Evolutionary conservation across 352 stramenopile genomes (phyloP), one percentile per base, ranked within the genome.

Genomic region (Peronospora belbahrii): DNA sequence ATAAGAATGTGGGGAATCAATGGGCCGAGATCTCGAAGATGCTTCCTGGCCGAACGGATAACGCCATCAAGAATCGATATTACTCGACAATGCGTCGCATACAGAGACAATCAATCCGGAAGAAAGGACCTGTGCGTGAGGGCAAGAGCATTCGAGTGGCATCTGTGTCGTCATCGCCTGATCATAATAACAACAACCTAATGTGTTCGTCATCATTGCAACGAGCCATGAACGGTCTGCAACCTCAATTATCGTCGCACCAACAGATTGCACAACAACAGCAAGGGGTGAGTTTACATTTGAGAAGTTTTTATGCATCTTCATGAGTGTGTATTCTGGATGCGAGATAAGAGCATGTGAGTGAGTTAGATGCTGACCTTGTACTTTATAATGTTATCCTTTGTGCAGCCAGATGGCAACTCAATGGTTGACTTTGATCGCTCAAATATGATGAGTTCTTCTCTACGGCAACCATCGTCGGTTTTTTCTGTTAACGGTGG

Each of bases 11-110:
- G 23, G 87, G 87, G 24, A 96, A 96, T 58, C 83, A 95, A 42
- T 96, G 87, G 87, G 84, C 85, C 1, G 82, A 95, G 60, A 96
- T 96, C 47, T 87, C 84, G 34, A 91, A 93, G 52, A 93, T 93
- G 74, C 70, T 96, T 1, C 85, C 85, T 2, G 85, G 85, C 15
- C 80, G 79, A 33, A 94, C 85, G 19, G 85, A 96, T 56, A 96
- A 96, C 56, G 82, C 81, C 20, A 95, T 96, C 56, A 96, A 96
- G 63, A 95, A 94, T 48, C 71, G 83, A 27, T 95, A 91, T 57
- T 95, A 97, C 59, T 95, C 83, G 48, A 95, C 79, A n/a, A 93
- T 92, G 79, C 64, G 83, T 3, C 75, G 83, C 47, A 89, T 94
- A 75, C 76, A 92, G 58, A 65, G 83, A 0, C 83, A 94, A 52